Conservation (phyloP, 805 yeast genomes). For the Ogataea paraovalis region DNA sequence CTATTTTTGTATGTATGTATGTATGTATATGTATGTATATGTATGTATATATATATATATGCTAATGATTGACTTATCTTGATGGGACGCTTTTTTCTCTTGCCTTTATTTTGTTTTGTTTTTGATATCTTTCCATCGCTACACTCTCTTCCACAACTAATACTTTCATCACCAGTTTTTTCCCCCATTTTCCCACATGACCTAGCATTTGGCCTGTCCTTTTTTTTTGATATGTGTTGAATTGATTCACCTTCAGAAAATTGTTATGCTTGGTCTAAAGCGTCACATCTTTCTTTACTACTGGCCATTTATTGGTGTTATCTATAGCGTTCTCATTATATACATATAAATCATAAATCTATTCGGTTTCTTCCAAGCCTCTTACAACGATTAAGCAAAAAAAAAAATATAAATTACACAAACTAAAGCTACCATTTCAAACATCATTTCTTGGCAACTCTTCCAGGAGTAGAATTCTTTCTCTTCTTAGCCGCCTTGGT, state of each 20-base stretch:
- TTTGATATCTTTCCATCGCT: not conserved
- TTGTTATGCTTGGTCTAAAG: too few relatives aligned
- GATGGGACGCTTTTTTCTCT: not conserved
- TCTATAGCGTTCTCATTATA: too few relatives aligned
- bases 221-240: not conserved
- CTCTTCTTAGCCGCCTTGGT: constrained; percentile 4
- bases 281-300: too few relatives aligned
- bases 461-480: not conserved
- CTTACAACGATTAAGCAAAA: too few relatives aligned
- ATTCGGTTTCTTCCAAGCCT: too few relatives aligned
- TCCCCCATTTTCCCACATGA: not conserved
- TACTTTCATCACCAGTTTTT: not conserved
- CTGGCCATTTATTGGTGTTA: too few relatives aligned
- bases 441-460: not conserved
- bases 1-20: not conserved
- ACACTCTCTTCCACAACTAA: not conserved
- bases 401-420: too few relatives aligned
- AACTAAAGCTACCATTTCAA: not conserved
- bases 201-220: too few relatives aligned
- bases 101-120: not conserved
- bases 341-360: too few relatives aligned
- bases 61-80: not conserved
- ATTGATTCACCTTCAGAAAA: too few relatives aligned
- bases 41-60: not conserved
- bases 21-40: not conserved